phyloP scores from a whole-genome alignment of 139 green algal species.

The Mychonastes homosphaera region DNA sequence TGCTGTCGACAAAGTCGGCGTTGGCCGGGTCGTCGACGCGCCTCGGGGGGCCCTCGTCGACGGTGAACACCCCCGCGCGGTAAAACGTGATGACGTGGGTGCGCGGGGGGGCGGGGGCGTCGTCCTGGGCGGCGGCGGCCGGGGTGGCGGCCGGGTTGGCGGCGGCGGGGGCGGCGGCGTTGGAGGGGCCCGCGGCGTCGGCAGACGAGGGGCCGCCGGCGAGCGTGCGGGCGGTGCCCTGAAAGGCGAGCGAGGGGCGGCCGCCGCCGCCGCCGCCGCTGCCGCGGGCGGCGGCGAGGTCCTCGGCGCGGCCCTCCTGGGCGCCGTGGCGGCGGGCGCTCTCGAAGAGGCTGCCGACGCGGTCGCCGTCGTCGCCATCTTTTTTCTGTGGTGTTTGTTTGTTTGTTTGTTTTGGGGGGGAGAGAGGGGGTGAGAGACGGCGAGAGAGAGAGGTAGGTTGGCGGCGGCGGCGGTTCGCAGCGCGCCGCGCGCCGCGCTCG shows the following conservation, averaged over 20 bases:
- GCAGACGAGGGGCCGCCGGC: constrained; percentile 25
- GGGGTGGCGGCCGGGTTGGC: neutral
- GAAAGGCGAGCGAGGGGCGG: constrained; percentile 29
- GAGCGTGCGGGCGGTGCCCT: constrained; percentile 49
- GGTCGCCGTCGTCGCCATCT: constrained; percentile 28
- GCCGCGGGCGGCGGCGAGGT: constrained; percentile 24
- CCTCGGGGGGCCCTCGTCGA: constrained; percentile 52
- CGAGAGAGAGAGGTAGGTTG: too few species aligned
- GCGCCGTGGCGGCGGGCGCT: constrained; percentile 44
- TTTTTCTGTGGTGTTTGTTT: too few species aligned
- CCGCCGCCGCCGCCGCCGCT: constrained; percentile 1
- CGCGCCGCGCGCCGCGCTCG: too few species aligned
- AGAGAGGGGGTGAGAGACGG: too few species aligned
- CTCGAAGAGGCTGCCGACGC: constrained; percentile 49
- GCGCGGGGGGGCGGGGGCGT: neutral
- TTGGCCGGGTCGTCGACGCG: constrained; percentile 62
- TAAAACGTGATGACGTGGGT: constrained; percentile 77
- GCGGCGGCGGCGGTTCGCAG: too few species aligned
- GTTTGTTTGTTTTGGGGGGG: too few species aligned
- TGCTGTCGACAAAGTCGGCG: constrained; percentile 50
- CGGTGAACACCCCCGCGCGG: constrained; percentile 68
- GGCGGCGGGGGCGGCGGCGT: neutral
- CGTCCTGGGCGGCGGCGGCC: neutral
- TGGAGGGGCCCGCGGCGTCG: neutral
- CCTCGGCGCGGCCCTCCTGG: constrained; percentile 32